phyloP scores from a whole-genome alignment of 306 rosid species.

The Cucurbita argyrosperma region DNA sequence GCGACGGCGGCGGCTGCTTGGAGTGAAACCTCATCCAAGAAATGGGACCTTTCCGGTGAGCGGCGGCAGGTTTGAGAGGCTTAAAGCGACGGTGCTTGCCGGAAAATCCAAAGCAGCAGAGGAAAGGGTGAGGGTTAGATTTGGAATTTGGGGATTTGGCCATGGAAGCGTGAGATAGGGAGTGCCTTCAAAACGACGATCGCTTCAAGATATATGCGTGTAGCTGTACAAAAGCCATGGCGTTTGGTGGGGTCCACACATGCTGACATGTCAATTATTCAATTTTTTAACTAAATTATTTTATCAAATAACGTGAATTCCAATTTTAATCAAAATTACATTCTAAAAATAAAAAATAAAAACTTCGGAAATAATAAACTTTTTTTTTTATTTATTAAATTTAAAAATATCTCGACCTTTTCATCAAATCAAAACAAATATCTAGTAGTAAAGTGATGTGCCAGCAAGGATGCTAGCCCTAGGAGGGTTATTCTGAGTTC shows the following conservation, averaged over 20 bases:
- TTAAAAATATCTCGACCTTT: too few species aligned
- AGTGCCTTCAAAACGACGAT: not conserved
- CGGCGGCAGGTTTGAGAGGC: not conserved
- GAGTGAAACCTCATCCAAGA: not conserved
- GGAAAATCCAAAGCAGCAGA: slow-evolving; percentile 4
- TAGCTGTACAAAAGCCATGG: not conserved
- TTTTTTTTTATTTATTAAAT: too few species aligned
- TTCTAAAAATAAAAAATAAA: too few species aligned
- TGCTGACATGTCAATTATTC: not conserved
- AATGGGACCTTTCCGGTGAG: not conserved
- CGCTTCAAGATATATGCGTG: not conserved
- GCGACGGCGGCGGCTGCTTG: not conserved
- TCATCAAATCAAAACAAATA: too few species aligned
- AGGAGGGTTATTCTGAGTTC: too few species aligned
- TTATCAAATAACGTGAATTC: too few species aligned
- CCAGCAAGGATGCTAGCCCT: too few species aligned
- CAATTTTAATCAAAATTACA: too few species aligned
- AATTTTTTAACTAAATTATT: too few species aligned
- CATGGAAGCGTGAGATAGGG: not conserved
- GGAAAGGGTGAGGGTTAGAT: not conserved
- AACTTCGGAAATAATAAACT: too few species aligned
- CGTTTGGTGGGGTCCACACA: not conserved
- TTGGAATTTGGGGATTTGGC: not conserved
- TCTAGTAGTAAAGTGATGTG: too few species aligned
- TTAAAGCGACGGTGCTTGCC: not conserved